Base-by-base conservation (phyloP, 495 filamentous ascomycete genomes). In the Hypoxylon perforatum region DNA sequence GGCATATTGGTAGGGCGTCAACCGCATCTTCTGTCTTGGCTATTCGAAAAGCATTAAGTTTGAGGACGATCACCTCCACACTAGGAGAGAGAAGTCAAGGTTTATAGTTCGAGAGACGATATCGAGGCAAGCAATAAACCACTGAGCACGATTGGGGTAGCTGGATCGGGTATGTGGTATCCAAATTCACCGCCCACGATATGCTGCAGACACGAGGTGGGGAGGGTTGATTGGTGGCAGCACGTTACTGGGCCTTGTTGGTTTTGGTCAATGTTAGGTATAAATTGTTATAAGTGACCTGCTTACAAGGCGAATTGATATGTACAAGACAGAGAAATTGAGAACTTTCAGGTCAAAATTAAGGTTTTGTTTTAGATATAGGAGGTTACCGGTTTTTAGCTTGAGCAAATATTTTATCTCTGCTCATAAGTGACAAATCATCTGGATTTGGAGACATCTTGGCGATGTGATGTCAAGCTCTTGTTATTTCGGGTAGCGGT, bases 191-290 rank as follows among this genome's bases (percentile, higher is more conserved):
- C 60, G 60, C 65, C 30, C 42, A 55, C 54, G 19, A 56, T 14
- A 3, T 33, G 48, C 21, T 69, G 65, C 60, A 63, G 60, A 69
- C 65, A 69, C 65, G 65, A 69, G 60, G 60, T 69, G 65, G 65
- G 65, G 59, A 55, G 49, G 42, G 22, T 18, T 55, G 28, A 52
- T 36, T 57, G 53, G 60, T 54, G 60, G 65, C 60, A 52, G 65
- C 18, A 50, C 60, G 19, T 19, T 56, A 64, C 65, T 69, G 65
- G 25, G 60, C 22, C 44, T 61, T 50, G 17, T 39, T 23, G 42
- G 19, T 21, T 3, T 28, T 7, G 25, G 25, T 28, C 25, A 28
- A 28, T 28, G 25, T 56, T 38, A 41, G 49, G 35, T 22, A 65
- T 18, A 33, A 49, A 25, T 51, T 53, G 18, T 42, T 52, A 33